phyloP scores from a whole-genome alignment of 768 basidiomycete species.

The Exidia glandulosa region DNA sequence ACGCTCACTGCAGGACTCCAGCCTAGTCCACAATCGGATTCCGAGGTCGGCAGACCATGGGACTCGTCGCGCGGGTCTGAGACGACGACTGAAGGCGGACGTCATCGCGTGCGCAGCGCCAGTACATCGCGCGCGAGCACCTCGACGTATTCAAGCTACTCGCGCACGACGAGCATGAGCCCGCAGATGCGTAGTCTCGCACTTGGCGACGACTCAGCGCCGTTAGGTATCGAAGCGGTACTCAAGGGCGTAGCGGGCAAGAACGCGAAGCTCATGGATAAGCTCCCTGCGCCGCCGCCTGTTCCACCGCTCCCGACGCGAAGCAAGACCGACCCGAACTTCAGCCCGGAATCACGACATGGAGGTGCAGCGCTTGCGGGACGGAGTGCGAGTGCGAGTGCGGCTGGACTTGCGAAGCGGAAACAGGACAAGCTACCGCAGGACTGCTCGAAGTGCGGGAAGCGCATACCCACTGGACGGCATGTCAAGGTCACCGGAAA shows the following conservation, averaged over 20 bases:
- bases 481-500: background rate
- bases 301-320: background rate
- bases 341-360: background rate
- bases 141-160: background rate
- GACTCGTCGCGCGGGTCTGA: too few relatives aligned
- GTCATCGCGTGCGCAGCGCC: too few relatives aligned
- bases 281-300: background rate
- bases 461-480: background rate
- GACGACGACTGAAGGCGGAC: too few relatives aligned
- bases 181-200: background rate
- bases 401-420: background rate
- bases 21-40: background rate
- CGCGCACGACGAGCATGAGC: background rate
- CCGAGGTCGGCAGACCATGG: too few relatives aligned
- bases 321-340: background rate
- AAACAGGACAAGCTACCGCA: background rate
- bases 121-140: too few relatives aligned
- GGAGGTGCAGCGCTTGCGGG: background rate
- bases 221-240: background rate
- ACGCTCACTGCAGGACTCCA: background rate
- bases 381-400: background rate
- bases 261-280: background rate
- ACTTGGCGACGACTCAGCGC: background rate
- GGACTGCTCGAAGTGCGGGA: background rate
- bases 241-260: background rate